Conservation (phyloP, 495 filamentous ascomycete genomes). For the Trypethelium eluteriae region DNA sequence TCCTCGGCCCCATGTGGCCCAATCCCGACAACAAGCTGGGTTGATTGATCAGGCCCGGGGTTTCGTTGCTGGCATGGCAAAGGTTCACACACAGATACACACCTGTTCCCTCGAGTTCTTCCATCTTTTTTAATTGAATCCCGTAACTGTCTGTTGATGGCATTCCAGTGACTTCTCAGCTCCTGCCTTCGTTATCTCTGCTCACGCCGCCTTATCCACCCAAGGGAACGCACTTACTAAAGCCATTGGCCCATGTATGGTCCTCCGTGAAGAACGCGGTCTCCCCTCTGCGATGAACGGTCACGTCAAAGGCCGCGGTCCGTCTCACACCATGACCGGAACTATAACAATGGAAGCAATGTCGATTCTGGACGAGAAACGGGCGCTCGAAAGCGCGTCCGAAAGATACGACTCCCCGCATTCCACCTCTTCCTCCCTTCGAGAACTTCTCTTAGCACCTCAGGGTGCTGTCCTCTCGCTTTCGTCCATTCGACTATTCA, state of each 20-base stretch:
- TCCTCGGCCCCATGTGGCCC: background rate
- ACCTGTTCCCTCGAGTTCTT: background rate
- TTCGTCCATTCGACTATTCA: background rate
- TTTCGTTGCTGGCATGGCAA: background rate
- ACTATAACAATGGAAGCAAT: background rate
- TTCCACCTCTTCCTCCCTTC: background rate
- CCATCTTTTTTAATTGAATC: background rate
- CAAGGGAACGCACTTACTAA: background rate
- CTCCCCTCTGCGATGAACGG: background rate
- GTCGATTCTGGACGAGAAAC: constrained; percentile 5
- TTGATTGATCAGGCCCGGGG: background rate
- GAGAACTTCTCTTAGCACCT: background rate
- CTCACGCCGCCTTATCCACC: too few species aligned
- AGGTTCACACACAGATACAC: background rate
- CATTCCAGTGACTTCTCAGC: background rate
- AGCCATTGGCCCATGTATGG: background rate
- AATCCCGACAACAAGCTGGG: background rate
- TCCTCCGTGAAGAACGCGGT: background rate
- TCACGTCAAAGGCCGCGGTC: background rate
- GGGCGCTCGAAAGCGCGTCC: background rate
- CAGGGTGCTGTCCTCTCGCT: background rate
- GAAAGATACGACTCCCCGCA: background rate
- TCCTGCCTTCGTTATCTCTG: background rate
- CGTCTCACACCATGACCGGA: background rate
- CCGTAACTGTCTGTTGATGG: background rate